A percentile compares a stretch with the other conserved stretches of the same genome.
Conservation (phyloP, 148 eudicot genomes). For the Hydrangea macrophylla region DNA sequence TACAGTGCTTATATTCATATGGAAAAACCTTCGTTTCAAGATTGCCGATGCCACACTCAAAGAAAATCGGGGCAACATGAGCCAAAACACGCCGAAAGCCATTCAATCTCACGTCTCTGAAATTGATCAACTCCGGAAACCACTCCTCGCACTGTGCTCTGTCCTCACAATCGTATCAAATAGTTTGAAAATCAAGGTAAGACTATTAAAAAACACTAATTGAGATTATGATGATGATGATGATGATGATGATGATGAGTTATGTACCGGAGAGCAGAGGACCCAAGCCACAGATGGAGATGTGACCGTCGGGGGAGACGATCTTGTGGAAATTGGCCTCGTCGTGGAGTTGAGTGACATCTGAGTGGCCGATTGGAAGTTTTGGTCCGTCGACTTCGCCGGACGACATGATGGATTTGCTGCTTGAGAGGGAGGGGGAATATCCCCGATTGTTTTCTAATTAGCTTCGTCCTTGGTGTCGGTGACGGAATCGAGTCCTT, state of each 20-base stretch:
- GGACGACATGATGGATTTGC: not conserved
- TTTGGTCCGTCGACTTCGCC: slow-evolving; percentile 3
- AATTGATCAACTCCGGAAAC: slow-evolving; percentile 76
- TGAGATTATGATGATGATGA: no score
- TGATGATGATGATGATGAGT: not conserved
- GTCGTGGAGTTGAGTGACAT: slow-evolving; percentile 33
- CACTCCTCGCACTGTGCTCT: slow-evolving; percentile 95
- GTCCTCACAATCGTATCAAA: slow-evolving; percentile 15
- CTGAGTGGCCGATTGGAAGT: slow-evolving; percentile 15
- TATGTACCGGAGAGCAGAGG: slow-evolving; percentile 85
- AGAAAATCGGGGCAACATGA: slow-evolving; percentile 89
- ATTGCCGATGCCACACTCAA: slow-evolving; percentile 91
- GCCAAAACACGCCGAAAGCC: slow-evolving; percentile 91
- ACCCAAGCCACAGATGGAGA: slow-evolving; percentile 91
- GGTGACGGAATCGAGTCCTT: no score
- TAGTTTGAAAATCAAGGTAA: not conserved
- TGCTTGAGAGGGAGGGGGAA: no score
- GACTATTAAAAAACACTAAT: not conserved
- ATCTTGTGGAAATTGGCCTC: slow-evolving; percentile 59
- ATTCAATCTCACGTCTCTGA: slow-evolving; percentile 68
- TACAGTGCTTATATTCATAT: no score
- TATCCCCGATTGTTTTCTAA: no score
- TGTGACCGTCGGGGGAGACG: slow-evolving; percentile 46
- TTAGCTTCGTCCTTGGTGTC: no score
- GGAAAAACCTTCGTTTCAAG: slow-evolving; percentile 72